A percentile compares a stretch with the other conserved stretches of the same genome.
phyloP scores from a whole-genome alignment of 805 yeast species.

The Pichia phayaonensis region DNA sequence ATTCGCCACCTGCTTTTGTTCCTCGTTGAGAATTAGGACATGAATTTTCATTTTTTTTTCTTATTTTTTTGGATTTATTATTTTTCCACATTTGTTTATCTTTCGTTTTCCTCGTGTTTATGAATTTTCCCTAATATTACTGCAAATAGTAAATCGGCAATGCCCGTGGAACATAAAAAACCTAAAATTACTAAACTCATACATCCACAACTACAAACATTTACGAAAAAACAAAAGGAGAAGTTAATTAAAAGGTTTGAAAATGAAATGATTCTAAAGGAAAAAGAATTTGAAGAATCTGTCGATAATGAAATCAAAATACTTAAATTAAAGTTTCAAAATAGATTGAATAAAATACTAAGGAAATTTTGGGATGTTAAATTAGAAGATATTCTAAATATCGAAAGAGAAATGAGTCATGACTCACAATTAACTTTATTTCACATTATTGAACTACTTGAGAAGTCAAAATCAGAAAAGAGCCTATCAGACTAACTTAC shows the following conservation, averaged over 20 bases:
- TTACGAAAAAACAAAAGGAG: slow-evolving; percentile 32
- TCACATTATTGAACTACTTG: slow-evolving; percentile 24
- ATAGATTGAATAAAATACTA: slow-evolving; percentile 39
- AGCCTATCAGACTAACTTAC: too few species aligned
- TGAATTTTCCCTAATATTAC: too few species aligned
- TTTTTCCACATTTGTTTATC: neutral
- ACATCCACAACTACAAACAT: slow-evolving; percentile 5
- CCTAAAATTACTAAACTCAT: neutral
- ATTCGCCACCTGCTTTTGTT: neutral
- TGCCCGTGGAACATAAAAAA: neutral
- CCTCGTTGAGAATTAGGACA: neutral
- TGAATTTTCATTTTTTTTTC: neutral
- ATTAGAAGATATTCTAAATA: slow-evolving; percentile 35
- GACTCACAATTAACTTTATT: slow-evolving; percentile 19
- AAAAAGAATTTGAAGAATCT: slow-evolving; percentile 12
- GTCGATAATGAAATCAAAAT: slow-evolving; percentile 24
- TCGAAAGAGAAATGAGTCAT: slow-evolving; percentile 36
- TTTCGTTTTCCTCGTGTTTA: too few species aligned
- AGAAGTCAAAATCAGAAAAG: slow-evolving; percentile 3
- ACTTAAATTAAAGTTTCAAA: slow-evolving; percentile 26
- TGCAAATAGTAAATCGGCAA: neutral
- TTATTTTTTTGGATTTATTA: too few species aligned
- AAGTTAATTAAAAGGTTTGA: slow-evolving; percentile 26
- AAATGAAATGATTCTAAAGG: slow-evolving; percentile 15
- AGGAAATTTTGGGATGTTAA: slow-evolving; percentile 43